Base-by-base conservation (phyloP, 106 monocot genomes). In the Allium sativum region DNA sequence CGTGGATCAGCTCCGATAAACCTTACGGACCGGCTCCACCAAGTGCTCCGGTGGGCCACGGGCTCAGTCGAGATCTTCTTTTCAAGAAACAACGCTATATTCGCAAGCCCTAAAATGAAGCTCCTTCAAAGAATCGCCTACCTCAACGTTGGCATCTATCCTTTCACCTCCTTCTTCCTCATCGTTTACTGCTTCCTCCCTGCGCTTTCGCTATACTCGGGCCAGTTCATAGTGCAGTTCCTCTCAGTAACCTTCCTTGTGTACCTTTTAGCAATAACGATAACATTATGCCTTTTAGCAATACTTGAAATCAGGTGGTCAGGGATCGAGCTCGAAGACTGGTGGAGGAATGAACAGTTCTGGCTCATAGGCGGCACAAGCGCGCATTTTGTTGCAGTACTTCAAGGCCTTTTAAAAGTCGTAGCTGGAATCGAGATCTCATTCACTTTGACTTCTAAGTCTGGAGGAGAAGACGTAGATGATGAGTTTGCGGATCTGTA, bases 21-120 rank as follows among this genome's bases (percentile, higher is more conserved):
- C 71, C 77, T 85, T 18, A 85, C 84, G 0, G 92, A 92, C 61
- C 59, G 92, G 41, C 92, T 92, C 43, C 92, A 92, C 72, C 92
- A 92, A 70, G 93, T 93, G 14, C 84, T 93, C 44, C 74, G 93
- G 20, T 93, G 93, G 93, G 93, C 93, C 2, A 93, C 93, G 0
- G 93, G 93, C 1, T 88, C 93, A 7, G 88, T 88, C 44, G 88
- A 93, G 71, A 88, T 93, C 77, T 93, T 93, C 84, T 93, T 93
- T 71, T 93, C 93, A 2, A 76, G 85, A 52, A 93, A 93, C 80
- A 93, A 93, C 21, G 93, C 93, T 3, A 16, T 93, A 2, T 56
- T 93, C 10, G 88, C 93, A 20, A 80, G 82, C 77, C 48, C 77
- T 3, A 93, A 64, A 61, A 93, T 93, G 93, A 93, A 88, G 77